phyloP scores from a whole-genome alignment of 2,329 filamentous ascomycete species.

The Colletotrichum lupini region DNA sequence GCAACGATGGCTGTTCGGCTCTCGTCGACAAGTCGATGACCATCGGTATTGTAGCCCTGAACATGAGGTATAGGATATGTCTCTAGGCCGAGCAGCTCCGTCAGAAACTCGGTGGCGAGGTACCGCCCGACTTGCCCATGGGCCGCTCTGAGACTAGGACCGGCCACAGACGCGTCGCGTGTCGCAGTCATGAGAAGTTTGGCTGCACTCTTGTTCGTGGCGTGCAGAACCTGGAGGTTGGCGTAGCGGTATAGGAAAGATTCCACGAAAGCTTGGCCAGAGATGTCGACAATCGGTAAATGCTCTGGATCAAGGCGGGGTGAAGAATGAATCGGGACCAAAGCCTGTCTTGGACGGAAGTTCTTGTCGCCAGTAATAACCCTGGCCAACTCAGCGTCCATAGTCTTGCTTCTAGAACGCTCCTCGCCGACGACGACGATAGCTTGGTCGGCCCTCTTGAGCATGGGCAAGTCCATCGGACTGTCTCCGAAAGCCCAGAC shows the following conservation, averaged over 20 bases:
- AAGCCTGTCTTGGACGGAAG: slow-evolving; percentile 56
- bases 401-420: slow-evolving; percentile 58
- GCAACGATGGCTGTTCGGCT: slow-evolving; percentile 58
- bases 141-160: slow-evolving; percentile 57
- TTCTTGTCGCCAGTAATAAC: slow-evolving; percentile 51
- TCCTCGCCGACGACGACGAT: slow-evolving; percentile 66
- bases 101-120: slow-evolving; percentile 61
- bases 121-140: slow-evolving; percentile 64
- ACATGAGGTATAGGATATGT: slow-evolving; percentile 61
- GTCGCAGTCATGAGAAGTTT: slow-evolving; percentile 64
- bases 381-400: slow-evolving; percentile 57
- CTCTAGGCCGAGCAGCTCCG: slow-evolving; percentile 61
- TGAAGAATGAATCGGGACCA: slow-evolving; percentile 52
- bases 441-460: slow-evolving; percentile 61
- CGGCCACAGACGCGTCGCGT: slow-evolving; percentile 58
- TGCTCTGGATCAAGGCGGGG: slow-evolving; percentile 54
- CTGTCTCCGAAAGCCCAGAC: slow-evolving; percentile 72
- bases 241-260: slow-evolving; percentile 26
- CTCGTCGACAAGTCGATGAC: slow-evolving; percentile 63
- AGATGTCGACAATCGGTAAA: slow-evolving; percentile 52
- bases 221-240: slow-evolving; percentile 48
- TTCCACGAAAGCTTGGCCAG: slow-evolving; percentile 39
- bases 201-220: slow-evolving; percentile 55
- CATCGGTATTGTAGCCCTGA: slow-evolving; percentile 55
- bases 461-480: slow-evolving; percentile 67